Evolutionary conservation across 805 yeast genomes (phyloP), one percentile per base, ranked within the genome.

Genomic region (Hermanozyma aechmeae): DNA sequence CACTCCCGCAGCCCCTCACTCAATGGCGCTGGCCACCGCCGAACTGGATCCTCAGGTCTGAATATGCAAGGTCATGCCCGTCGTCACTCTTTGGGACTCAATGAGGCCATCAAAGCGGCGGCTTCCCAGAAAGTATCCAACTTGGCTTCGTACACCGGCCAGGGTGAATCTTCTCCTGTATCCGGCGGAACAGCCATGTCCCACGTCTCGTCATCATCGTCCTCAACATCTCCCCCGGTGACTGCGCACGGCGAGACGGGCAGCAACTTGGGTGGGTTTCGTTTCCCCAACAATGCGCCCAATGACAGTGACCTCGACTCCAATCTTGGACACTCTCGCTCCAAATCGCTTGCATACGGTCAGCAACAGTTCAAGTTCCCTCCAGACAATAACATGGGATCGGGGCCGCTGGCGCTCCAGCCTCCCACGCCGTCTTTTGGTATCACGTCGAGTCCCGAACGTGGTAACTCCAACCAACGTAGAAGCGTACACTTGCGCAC

Each of bases 31-130:
- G 42, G 43, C 21, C 65, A 61, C 37, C 47, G 60, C 32, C 42
- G 64, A 30, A 51, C 67, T 5, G 60, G 59, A 9, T 35, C 52
- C 16, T 35, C 39, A 21, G 38, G 44, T 29, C 37, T 28, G 22
- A 61, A 59, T 11, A 38, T 28, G 12, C 58, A 64, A 35, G 95
- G 96, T 20, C 98, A 89, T 51, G 61, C 68, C 24, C 76, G 98
- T 60, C 75, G 98, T 52, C 97, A 89, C 52, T 86, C 96, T 0
- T 61, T 89, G 35, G 96, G 94, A 2, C 65, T 89, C 33, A 77
- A 77, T 30, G 98, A 89, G 56, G 97, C 97, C 9, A 86, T 83
- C 45, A 79, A 79, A 42, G 96, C 96, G 5, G 98, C 98, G n/a
- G 96, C 96, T 4, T 78, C 77, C 41, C 92, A 84, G 50, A 70